Evolutionary conservation across 805 yeast genomes (phyloP), one percentile per base, ranked within the genome.

Genomic region (Maudiozyma barnettii): DNA sequence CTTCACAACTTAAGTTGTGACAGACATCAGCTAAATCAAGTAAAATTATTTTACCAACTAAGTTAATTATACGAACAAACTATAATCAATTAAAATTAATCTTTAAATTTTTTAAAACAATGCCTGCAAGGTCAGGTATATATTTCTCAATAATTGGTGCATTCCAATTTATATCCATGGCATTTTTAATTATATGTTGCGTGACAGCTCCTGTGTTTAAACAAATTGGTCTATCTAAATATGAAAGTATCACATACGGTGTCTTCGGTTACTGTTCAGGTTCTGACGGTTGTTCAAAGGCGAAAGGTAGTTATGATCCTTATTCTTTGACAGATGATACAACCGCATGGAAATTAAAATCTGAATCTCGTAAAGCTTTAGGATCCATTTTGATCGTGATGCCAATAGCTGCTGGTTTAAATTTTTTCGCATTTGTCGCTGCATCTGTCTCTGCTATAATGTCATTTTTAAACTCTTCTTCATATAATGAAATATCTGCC

Each of bases 401-500:
- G 12, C 93, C 93, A 1, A 69, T 84, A 29, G 81, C 89, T 20
- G 80, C 81, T 12, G 85, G 82, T 5, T 56, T 84, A 40, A 76
- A 78, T 12, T 71, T 84, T 39, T 37, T 70, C 5, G 36, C 36
- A 10, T n/a, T 33, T 14, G 7, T 33, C 4, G 19, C 36, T 33
- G 18, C 30, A 26, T n/a, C 13, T 8, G 46, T 70, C 3, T 61
- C 72, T 23, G 44, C 69, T 3, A 60, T 71, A 18, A 69, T 50
- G 47, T 58, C 37, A 54, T 46, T 33, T 54, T 66, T 1, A 3
- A 41, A 48, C 1, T 48, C 40, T 9, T 19, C 23, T 9, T 16
- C 38, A 16, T 37, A 46, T 22, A 45, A 49, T 39, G 54, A 49
- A 16, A 54, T 49, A 2, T 48, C 48, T 44, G 56, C 57, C 4